Percentiles rank a stretch among this genome's conserved stretches.
Evolutionary conservation across 768 basidiomycete species (phyloP).

Genomic region (Collybiopsis confluens): DNA sequence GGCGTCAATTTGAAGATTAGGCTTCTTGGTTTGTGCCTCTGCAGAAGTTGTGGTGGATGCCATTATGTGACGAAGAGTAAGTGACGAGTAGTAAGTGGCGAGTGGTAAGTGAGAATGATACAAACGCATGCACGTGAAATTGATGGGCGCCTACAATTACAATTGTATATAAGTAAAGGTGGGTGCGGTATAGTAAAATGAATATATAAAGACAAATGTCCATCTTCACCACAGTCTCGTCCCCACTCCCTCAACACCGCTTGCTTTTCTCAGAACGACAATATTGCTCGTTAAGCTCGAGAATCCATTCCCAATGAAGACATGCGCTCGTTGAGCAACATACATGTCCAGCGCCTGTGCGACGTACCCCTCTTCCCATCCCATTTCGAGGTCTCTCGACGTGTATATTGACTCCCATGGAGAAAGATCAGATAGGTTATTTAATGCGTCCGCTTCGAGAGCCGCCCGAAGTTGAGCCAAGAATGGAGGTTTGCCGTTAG

Average conservation of each 20-base stretch:
- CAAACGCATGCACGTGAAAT: no score
- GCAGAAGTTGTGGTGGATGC: no score
- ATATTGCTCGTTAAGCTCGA: constrained; percentile 37
- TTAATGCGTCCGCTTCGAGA: constrained; percentile 21
- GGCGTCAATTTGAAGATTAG: constrained; percentile 2
- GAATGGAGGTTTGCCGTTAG: constrained; percentile 54
- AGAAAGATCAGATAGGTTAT: constrained; percentile 15
- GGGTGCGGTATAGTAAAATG: neutral
- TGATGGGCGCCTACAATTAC: no score
- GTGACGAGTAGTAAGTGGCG: no score
- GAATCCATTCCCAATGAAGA: constrained; percentile 66
- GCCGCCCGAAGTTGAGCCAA: constrained; percentile 39
- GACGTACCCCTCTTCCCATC: constrained; percentile 52
- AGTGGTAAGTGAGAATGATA: no score
- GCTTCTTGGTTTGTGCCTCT: no score
- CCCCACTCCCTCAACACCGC: constrained; percentile 20
- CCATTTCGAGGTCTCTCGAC: constrained; percentile 49
- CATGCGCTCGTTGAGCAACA: constrained; percentile 57
- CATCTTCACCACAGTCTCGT: constrained; percentile 28
- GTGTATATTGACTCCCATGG: constrained; percentile 48
- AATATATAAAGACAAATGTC: neutral
- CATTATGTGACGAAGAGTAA: no score
- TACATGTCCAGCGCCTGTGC: constrained; percentile 66
- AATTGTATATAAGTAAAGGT: no score
- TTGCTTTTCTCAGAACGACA: constrained; percentile 30